Conservation (phyloP, 306 rosid genomes). For the Rosa multiflora region DNA sequence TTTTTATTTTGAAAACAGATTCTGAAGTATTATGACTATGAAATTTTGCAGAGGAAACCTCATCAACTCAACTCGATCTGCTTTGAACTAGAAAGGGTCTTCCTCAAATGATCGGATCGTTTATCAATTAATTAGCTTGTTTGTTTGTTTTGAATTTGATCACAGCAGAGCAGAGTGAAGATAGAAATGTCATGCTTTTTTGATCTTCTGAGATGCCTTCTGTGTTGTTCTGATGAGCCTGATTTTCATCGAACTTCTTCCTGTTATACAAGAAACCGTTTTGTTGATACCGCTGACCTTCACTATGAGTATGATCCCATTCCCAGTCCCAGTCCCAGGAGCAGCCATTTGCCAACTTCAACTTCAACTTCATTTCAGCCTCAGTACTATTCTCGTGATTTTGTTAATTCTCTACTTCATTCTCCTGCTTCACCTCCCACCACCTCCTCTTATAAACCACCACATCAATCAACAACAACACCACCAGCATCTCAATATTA, state of each 20-base stretch:
- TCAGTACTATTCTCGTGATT: background rate
- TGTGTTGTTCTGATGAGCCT: conserved; percentile 20
- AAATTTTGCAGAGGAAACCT: background rate
- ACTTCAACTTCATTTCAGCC: background rate
- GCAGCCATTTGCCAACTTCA: background rate
- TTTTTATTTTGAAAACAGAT: no score
- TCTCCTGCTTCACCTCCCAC: background rate
- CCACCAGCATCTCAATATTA: background rate
- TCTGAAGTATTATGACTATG: background rate
- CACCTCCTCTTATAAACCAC: background rate
- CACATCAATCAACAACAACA: background rate
- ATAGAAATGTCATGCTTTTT: background rate
- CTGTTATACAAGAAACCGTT: background rate
- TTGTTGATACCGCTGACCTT: background rate
- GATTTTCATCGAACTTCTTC: background rate
- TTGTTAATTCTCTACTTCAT: background rate
- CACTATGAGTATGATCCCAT: background rate
- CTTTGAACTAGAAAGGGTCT: background rate
- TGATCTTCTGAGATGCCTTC: conserved; percentile 15
- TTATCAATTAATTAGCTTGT: background rate
- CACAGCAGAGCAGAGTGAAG: background rate
- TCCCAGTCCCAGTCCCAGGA: background rate
- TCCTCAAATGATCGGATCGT: no score
- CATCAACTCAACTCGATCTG: background rate
- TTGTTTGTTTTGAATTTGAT: background rate